Base-by-base conservation (phyloP, 1,139 yeast species). In the Scheffersomyces parashehatae region DNA sequence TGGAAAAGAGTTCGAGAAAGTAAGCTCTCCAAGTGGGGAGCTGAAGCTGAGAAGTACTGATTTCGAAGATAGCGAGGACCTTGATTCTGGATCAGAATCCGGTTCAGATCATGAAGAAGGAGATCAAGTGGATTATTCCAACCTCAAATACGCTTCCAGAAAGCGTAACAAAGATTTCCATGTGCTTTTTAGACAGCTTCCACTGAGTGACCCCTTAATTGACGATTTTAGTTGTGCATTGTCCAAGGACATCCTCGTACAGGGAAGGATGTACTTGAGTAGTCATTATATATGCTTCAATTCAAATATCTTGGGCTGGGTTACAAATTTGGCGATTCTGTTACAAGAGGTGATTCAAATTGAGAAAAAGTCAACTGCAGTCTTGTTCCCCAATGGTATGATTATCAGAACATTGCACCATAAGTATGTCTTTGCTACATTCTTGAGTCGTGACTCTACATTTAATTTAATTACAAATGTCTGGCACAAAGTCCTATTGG, bases 261-360 rank as follows among this genome's bases (percentile, higher is more conserved):
- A 86, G 53, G 95, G 95, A 6, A 74, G 83, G 52, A 64, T 86
- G 68, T 85, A 82, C 58, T 65, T 86, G 11, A 76, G 85, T 42
- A 82, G 81, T 46, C 72, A 71, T 41, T 78, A 77, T 52, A 64
- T 85, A 12, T 81, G 87, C 49, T 86, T 86, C 65, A 84, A 83
- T 51, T 82, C 90, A 0, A 85, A 85, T 52, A 82, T 86, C 44
- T 67, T 86, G 43, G 93, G 93, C 0, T 81, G 88, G 80, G 84
- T 82, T 1, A 85, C 90, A 6, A 80, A 82, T 49, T 59, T 85
- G 28, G 62, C 76, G n/a, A 79, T 86, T 6, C 87, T 90, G 1
- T 70, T 85, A 40, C 82, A 77, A 47, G 90, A 85, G 53, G 83
- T 86, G 35, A 79, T 84, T 15, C 85, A 82, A 54, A 77, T 86